phyloP scores from a whole-genome alignment of 106 monocot genomes.

The Allium sativum region DNA sequence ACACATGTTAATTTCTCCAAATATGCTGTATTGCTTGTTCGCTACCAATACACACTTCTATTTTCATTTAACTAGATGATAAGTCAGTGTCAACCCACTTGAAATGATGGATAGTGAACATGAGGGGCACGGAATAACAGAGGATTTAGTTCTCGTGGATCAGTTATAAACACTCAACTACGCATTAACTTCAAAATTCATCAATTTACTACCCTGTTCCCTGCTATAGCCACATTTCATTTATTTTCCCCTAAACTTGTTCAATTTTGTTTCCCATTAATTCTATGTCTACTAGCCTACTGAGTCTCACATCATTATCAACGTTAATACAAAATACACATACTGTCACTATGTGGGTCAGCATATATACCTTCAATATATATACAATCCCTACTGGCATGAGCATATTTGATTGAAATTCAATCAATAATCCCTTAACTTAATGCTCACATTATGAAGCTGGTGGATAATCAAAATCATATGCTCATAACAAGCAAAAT shows the following conservation, averaged over 20 bases:
- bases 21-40: too few species aligned
- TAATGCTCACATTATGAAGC: neutral
- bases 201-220: neutral
- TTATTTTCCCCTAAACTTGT: neutral
- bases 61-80: too few species aligned
- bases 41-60: too few species aligned
- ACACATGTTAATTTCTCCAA: too few species aligned
- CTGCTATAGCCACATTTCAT: neutral
- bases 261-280: neutral
- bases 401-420: neutral
- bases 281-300: neutral
- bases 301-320: neutral
- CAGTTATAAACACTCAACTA: too few species aligned
- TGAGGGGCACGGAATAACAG: too few species aligned
- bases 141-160: too few species aligned
- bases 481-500: neutral
- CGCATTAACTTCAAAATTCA: too few species aligned
- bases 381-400: neutral
- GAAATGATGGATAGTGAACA: too few species aligned
- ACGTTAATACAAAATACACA: neutral
- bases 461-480: conserved; percentile 3
- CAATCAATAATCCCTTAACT: neutral
- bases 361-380: neutral
- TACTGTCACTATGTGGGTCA: neutral
- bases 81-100: too few species aligned